A percentile compares a stretch with the other conserved stretches of the same genome.
Evolutionary conservation across 768 basidiomycete species (phyloP).

Genomic region (Mrakia frigida): DNA sequence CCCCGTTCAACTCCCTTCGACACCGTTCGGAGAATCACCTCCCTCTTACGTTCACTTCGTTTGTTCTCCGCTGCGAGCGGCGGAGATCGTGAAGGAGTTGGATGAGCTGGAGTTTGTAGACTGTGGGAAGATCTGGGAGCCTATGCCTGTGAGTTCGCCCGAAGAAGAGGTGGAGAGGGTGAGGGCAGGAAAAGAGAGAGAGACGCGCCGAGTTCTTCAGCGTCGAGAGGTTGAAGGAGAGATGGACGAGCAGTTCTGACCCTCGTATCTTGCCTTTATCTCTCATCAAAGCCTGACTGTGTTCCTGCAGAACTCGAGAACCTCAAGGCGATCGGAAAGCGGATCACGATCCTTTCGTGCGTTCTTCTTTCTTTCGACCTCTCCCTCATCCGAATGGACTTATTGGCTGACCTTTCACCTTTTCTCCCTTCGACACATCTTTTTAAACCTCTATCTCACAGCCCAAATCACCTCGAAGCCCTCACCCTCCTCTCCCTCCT

Average conservation of each 20-base stretch:
- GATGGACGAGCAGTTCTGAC: not conserved
- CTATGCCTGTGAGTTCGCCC: slow-evolving; percentile 51
- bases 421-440: not conserved
- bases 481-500: slow-evolving; percentile 21
- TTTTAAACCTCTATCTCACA: not conserved
- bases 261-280: not conserved
- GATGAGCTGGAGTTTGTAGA: slow-evolving; percentile 44
- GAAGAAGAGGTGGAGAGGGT: not conserved
- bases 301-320: slow-evolving; percentile 13
- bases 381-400: too few species aligned
- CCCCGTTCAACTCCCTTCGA: slow-evolving; percentile 60
- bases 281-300: slow-evolving; percentile 9
- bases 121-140: slow-evolving; percentile 52
- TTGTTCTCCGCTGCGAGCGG: slow-evolving; percentile 71
- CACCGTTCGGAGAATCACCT: slow-evolving; percentile 47
- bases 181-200: not conserved
- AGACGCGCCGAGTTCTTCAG: not conserved
- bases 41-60: slow-evolving; percentile 70
- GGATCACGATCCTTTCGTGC: slow-evolving; percentile 15
- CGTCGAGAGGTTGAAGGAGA: not conserved
- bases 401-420: not conserved
- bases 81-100: slow-evolving; percentile 62
- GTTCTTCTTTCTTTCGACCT: not conserved
- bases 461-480: slow-evolving; percentile 33
- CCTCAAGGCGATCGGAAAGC: slow-evolving; percentile 5